phyloP scores from a whole-genome alignment of 1,284 basidiomycete species.

The Rhodotorula sp. region DNA sequence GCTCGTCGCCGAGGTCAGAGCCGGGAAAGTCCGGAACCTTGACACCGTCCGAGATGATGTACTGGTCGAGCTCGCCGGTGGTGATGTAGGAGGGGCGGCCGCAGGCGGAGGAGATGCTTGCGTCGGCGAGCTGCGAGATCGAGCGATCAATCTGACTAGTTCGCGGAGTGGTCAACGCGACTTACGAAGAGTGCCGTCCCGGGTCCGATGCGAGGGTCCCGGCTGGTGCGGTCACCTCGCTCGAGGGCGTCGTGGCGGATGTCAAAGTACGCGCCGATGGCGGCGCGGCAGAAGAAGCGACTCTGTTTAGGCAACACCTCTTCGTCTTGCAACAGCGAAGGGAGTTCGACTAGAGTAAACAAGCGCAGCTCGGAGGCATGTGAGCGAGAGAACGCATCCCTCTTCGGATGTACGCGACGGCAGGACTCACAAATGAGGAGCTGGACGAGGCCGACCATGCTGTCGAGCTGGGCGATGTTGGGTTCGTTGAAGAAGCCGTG shows the following conservation, averaged over 20 bases:
- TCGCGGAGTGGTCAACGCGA: background rate
- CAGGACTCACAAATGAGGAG: slow-evolving; percentile 33
- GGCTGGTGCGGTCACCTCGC: slow-evolving; percentile 10
- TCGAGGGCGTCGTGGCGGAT: slow-evolving; percentile 17
- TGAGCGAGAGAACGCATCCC: background rate
- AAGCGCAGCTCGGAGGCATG: background rate
- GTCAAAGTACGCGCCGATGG: slow-evolving; percentile 29
- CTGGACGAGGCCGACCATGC: slow-evolving; percentile 33
- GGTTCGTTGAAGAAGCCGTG: slow-evolving; percentile 11
- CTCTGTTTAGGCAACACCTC: slow-evolving; percentile 22
- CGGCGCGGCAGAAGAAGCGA: slow-evolving; percentile 25
- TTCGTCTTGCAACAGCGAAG: slow-evolving; percentile 10
- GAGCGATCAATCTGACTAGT: background rate
- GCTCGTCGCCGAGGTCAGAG: slow-evolving; percentile 12
- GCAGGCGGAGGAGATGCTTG: slow-evolving; percentile 18
- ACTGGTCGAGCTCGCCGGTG: slow-evolving; percentile 25
- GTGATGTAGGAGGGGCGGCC: slow-evolving; percentile 29
- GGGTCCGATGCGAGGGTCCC: slow-evolving; percentile 19
- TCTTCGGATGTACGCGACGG: background rate
- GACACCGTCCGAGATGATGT: slow-evolving; percentile 24
- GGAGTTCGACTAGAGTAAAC: slow-evolving; percentile 16
- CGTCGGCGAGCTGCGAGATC: slow-evolving; percentile 29
- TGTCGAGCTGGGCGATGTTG: slow-evolving; percentile 8
- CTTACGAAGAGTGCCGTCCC: slow-evolving; percentile 28
- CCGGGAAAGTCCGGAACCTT: slow-evolving; percentile 30